These are phyloP conservation scores for Pythium phragmitis DNA, from an alignment of 352 stramenopile genomes.

Conservation along the genomic window DNA sequence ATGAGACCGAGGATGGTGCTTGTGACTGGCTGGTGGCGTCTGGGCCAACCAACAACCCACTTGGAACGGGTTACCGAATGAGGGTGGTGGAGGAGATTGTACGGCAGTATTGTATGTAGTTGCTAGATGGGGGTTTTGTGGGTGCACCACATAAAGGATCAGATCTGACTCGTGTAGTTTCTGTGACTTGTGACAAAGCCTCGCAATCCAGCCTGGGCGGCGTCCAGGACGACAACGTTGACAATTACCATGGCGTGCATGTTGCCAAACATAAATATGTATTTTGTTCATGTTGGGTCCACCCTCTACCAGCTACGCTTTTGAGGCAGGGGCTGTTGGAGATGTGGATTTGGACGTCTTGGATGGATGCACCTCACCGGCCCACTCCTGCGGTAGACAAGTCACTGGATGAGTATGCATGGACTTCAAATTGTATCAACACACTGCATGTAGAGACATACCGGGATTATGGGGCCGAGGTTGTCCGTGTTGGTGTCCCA, in stretches of 20 bases:
- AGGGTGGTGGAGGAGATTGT: not conserved
- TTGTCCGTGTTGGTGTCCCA: constrained; percentile 37
- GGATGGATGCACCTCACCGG: constrained; percentile 3
- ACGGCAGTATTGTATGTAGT: not conserved
- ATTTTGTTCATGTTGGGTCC: not conserved
- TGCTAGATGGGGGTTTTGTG: not conserved
- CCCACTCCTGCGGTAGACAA: constrained; percentile 3
- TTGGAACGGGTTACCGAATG: constrained; percentile 1
- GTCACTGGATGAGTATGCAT: not conserved
- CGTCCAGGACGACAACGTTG: not conserved
- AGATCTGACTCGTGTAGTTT: not conserved
- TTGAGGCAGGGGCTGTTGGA: not conserved
- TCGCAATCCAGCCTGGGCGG: no score
- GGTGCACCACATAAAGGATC: constrained; percentile 7
- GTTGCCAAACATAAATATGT: not conserved
- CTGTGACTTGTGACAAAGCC: not conserved
- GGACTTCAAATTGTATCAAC: not conserved
- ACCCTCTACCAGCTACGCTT: constrained; percentile 5
- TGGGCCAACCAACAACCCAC: constrained; percentile 21
- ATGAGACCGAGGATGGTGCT: not conserved
- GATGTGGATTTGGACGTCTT: not conserved
- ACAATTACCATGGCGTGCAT: not conserved
- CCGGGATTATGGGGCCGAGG: constrained; percentile 26
- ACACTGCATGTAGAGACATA: not conserved
- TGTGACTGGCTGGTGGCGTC: constrained; percentile 14